Evolutionary conservation across 73 alveolate species (phyloP), one percentile per base, ranked within the genome.

Genomic region (Stentor roeselii): DNA sequence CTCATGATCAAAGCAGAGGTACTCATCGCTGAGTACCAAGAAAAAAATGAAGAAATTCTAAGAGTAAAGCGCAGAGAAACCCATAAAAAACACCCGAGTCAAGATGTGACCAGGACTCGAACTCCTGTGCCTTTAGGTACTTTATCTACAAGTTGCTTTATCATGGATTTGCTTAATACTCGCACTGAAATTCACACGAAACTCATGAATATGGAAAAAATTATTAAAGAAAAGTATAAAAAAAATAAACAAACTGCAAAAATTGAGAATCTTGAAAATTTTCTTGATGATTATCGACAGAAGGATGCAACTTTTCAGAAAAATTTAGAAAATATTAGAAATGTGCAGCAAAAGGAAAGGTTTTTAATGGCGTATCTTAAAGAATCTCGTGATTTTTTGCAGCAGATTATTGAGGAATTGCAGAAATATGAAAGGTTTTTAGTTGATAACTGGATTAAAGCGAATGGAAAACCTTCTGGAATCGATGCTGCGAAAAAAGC

Each of bases 401-500:
- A 50, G 6, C 30, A 50, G 67, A 50, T 11, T 11, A 11, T 11
- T 50, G 67, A 50, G 67, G 67, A 50, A 50, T 50, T 50, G 67
- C 6, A 21, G 67, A 50, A 21, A 50, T 50, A 50, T 50, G 67
- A 50, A 50, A 50, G 6, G 21, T 50, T 21, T 11, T 50, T 50
- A 50, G 67, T 11, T 11, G 67, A 50, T 11, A 50, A 11, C 21
- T 50, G 67, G 67, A 21, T 50, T 50, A 21, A 50, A 50, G 6
- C 67, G 6, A 50, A 50, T 50, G 67, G 67, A 11, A 6, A 50
- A 21, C 30, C 67, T 50, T 11, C 6, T 50, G 6, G 30, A 21
- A 50, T 50, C 21, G 67, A 50, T 50, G 67, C 67, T 50, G 67
- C 67, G 21, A 50, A 50, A 50, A 50, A 50, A 50, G 67, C 67